Evolutionary conservation across 805 yeast genomes (phyloP).

Genomic region (Yarrowia sp.): DNA sequence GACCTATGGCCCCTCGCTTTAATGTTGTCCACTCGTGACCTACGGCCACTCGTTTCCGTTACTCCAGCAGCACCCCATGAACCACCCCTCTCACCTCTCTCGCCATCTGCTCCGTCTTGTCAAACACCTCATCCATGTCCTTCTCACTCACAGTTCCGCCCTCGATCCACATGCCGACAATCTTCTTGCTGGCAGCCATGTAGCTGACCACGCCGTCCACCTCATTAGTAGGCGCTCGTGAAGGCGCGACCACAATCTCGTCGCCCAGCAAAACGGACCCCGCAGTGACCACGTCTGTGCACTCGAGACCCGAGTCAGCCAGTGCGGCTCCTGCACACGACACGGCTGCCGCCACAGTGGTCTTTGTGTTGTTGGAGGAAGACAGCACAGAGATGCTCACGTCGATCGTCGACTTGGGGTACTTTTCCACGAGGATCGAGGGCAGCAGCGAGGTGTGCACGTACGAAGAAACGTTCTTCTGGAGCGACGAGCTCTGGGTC

Average conservation of each 20-base stretch:
- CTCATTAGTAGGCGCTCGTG: slow-evolving; percentile 6
- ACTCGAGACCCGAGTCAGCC: slow-evolving; percentile 80
- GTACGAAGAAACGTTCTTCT: slow-evolving; percentile 50
- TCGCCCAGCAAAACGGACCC: slow-evolving; percentile 32
- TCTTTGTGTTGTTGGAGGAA: slow-evolving; percentile 38
- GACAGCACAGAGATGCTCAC: slow-evolving; percentile 68
- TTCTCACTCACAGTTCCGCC: slow-evolving; percentile 36
- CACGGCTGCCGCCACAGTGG: slow-evolving; percentile 51
- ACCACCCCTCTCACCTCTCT: slow-evolving; percentile 46
- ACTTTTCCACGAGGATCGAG: slow-evolving; percentile 59
- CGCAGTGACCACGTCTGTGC: slow-evolving; percentile 68
- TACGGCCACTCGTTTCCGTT: not conserved
- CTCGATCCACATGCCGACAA: slow-evolving; percentile 55
- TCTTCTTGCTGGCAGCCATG: slow-evolving; percentile 48
- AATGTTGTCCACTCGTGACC: too few relatives aligned
- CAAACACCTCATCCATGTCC: slow-evolving; percentile 38
- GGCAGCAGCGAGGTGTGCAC: slow-evolving; percentile 53
- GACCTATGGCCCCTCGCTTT: too few relatives aligned
- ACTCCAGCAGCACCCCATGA: slow-evolving; percentile 41
- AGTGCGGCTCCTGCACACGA: slow-evolving; percentile 70
- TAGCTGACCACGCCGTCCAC: slow-evolving; percentile 46
- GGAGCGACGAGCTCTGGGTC: slow-evolving; percentile 34
- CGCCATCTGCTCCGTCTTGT: slow-evolving; percentile 46
- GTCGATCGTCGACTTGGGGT: slow-evolving; percentile 88
- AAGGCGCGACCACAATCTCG: slow-evolving; percentile 27